phyloP scores from a whole-genome alignment of 768 basidiomycete species.

The Pulveroboletus sp. region DNA sequence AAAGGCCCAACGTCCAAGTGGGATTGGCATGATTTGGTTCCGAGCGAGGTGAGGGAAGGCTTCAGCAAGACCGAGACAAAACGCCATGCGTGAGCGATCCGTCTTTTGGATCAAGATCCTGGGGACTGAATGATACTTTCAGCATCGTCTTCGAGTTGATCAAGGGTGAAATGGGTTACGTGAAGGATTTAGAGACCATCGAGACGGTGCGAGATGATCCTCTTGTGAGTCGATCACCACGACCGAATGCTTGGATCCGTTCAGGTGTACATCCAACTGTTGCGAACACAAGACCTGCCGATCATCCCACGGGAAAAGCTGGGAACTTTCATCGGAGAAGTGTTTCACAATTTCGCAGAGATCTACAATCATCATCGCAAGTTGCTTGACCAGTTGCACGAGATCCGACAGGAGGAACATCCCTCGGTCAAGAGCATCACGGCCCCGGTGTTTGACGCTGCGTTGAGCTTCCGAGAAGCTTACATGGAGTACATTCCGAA shows the following conservation, averaged over 20 bases:
- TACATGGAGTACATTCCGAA: conserved; percentile 94
- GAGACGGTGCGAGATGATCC: conserved; percentile 47
- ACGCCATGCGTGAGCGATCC: conserved; percentile 68
- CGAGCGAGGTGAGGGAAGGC: conserved; percentile 54
- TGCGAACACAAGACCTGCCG: conserved; percentile 69
- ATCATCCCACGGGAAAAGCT: conserved; percentile 71
- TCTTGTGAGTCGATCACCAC: conserved; percentile 17
- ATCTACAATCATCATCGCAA: conserved; percentile 70
- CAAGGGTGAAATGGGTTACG: conserved; percentile 94
- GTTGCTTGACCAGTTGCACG: conserved; percentile 76
- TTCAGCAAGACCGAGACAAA: conserved; percentile 75
- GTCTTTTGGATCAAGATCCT: background rate
- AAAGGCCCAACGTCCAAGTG: conserved; percentile 74
- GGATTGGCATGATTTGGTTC: conserved; percentile 89
- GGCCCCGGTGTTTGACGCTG: conserved; percentile 81
- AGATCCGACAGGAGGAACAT: conserved; percentile 85
- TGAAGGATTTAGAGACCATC: conserved; percentile 86
- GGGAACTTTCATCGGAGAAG: conserved; percentile 75
- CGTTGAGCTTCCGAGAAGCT: conserved; percentile 86
- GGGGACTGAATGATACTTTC: conserved; percentile 2
- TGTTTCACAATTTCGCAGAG: conserved; percentile 84
- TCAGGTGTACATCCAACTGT: conserved; percentile 81
- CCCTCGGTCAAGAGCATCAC: conserved; percentile 76
- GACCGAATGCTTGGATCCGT: conserved; percentile 5
- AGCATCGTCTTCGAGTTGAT: conserved; percentile 94